A percentile compares a stretch with the other conserved stretches of the same genome.
phyloP scores from a whole-genome alignment of 352 stramenopile genomes.

The Pseudoperonospora humuli region DNA sequence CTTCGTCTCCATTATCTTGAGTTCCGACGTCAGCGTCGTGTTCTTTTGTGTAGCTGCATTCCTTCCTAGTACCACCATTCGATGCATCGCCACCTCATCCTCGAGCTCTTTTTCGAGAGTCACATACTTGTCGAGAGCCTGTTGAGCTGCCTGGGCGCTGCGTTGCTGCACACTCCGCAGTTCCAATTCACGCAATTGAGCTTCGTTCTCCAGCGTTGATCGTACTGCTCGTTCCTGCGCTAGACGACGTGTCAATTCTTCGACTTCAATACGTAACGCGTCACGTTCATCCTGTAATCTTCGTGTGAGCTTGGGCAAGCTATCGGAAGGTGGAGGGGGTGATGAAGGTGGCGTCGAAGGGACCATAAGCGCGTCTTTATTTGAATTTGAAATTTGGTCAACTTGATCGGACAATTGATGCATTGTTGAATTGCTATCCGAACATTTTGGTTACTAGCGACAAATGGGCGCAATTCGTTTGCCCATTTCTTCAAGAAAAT shows the following conservation, averaged over 20 bases:
- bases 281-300: slow-evolving; percentile 57
- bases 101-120: slow-evolving; percentile 59
- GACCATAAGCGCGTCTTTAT: no score
- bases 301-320: slow-evolving; percentile 53
- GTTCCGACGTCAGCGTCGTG: slow-evolving; percentile 31
- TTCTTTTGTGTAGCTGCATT: slow-evolving; percentile 53
- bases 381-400: no score
- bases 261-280: slow-evolving; percentile 34
- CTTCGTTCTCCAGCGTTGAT: slow-evolving; percentile 44
- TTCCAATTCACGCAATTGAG: slow-evolving; percentile 59
- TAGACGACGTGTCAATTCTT: slow-evolving; percentile 42
- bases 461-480: no score
- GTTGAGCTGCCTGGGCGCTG: slow-evolving; percentile 36
- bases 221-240: slow-evolving; percentile 30
- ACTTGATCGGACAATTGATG: no score
- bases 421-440: no score
- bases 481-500: no score
- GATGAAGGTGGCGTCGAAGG: slow-evolving; percentile 4
- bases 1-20: slow-evolving; percentile 47
- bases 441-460: no score
- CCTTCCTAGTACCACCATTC: slow-evolving; percentile 42
- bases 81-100: slow-evolving; percentile 41
- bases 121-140: slow-evolving; percentile 38
- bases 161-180: slow-evolving; percentile 60
- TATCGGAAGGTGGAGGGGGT: slow-evolving; percentile 9